Evolutionary conservation across 345 rosid genomes (phyloP).

Genomic region (Hibiscus mutabilis): DNA sequence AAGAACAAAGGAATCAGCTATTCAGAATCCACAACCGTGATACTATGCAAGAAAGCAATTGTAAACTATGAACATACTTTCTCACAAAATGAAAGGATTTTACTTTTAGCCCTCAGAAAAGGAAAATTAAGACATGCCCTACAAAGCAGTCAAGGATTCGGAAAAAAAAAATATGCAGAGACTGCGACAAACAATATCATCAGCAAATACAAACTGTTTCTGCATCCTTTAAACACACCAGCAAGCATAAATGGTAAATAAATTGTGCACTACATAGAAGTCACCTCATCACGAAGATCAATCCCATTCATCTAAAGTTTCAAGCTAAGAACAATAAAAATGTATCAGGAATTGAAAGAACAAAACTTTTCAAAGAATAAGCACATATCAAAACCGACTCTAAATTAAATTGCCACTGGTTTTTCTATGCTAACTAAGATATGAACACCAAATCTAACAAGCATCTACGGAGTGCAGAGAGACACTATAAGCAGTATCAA

Average conservation of each 20-base stretch:
- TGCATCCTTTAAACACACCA: neutral
- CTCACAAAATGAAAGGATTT: neutral
- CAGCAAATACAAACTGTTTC: neutral
- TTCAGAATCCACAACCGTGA: neutral
- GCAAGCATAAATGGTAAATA: neutral
- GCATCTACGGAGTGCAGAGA: neutral
- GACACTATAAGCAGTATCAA: neutral
- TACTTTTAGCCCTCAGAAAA: neutral
- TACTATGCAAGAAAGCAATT: neutral
- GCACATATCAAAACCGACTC: too few relatives aligned
- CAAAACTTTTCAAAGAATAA: neutral
- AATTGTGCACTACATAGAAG: too few relatives aligned
- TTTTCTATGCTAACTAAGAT: neutral
- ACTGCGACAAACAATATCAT: neutral
- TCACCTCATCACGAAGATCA: neutral
- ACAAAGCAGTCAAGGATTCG: neutral
- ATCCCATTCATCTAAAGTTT: neutral
- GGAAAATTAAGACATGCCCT: neutral
- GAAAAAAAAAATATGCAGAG: neutral
- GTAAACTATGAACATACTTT: too few relatives aligned
- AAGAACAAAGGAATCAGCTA: neutral
- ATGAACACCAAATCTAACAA: slow-evolving; percentile 2
- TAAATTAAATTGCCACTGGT: too few relatives aligned
- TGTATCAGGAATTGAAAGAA: neutral
- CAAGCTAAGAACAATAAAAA: neutral